A percentile compares a stretch with the other conserved stretches of the same genome.
Conservation (phyloP, 2,329 filamentous ascomycete species). For the Cryphonectria japonica region DNA sequence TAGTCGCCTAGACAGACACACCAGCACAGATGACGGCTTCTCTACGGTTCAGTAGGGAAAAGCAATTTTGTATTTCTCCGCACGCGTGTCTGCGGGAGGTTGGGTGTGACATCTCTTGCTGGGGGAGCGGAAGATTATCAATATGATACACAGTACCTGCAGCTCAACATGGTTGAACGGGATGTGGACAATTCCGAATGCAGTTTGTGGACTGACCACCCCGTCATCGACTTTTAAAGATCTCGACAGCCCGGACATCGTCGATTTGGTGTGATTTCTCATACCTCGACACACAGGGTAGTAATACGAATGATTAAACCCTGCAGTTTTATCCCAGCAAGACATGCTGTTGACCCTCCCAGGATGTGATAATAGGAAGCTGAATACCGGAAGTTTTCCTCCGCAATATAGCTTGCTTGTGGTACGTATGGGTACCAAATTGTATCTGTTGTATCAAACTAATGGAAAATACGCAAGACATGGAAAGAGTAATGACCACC, state of each 20-base stretch:
- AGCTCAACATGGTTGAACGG: neutral
- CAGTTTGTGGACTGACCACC: neutral
- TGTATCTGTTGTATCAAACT: neutral
- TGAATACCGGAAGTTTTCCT: neutral
- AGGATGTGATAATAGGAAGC: neutral
- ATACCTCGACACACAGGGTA: neutral
- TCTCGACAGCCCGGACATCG: neutral
- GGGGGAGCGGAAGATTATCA: neutral
- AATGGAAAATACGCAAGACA: neutral
- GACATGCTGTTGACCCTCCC: neutral
- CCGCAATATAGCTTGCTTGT: neutral
- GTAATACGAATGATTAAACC: neutral
- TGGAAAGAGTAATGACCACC: neutral
- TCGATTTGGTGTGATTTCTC: neutral
- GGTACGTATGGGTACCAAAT: neutral
- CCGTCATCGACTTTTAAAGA: slow-evolving; percentile 5
- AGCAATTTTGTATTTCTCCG: neutral
- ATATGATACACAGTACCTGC: neutral
- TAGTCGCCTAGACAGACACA: neutral
- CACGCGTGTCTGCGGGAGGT: no score
- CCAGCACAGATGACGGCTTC: neutral
- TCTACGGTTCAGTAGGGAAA: neutral
- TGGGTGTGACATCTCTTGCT: neutral
- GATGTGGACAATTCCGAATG: neutral
- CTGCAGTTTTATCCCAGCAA: neutral